Evolutionary conservation across 371 early-diverging fungal genomes (phyloP), one percentile per base, ranked within the genome.

Genomic region (Blakeslea trispora): DNA sequence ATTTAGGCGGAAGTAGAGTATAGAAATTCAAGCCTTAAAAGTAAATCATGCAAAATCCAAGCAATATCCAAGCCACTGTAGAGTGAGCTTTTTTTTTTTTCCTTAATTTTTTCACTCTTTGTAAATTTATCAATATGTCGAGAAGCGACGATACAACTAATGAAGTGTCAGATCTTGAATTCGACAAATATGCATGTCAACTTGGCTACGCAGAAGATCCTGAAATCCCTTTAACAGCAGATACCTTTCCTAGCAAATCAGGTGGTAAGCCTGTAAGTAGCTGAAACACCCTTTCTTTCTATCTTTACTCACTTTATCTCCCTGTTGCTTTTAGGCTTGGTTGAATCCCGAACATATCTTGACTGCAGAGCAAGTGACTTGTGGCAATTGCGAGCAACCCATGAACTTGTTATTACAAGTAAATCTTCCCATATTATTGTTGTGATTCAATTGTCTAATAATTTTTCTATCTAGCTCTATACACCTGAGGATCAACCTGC

Each of bases 401-500:
- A 88, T 96, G 93, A 64, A 72, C 8, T 74, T 95, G 53, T 81
- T 97, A 54, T 48, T 94, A 49, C 97, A 97, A 85, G 93, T 92
- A 75, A 14, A 34, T n/a, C 13, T 24, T n/a, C n/a, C n/a, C n/a
- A n/a, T n/a, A n/a, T n/a, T n/a, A n/a, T n/a, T n/a, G n/a, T n/a
- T n/a, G n/a, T n/a, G n/a, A 13, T 3, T 11, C 9, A 3, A n/a
- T 28, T 22, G 10, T 14, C 22, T 32, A 17, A 45, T 22, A 32
- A 3, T 6, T 48, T 3, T 37, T 39, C 19, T 41, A 15, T 3
- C 0, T 68, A 92, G 92, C 61, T 97, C 1, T 98, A 94, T 62
- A 92, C 97, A 1, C 96, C 97, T 15, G 96, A 97, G 59, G 94
- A 96, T 64, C 74, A 85, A 24, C 91, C 93, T 0, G 69, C 68